A percentile compares a stretch with the other conserved stretches of the same genome.
These are phyloP conservation scores for Cadophora sp. DNA, from an alignment of 2,329 filamentous ascomycete species.

Conservation along the genomic window DNA sequence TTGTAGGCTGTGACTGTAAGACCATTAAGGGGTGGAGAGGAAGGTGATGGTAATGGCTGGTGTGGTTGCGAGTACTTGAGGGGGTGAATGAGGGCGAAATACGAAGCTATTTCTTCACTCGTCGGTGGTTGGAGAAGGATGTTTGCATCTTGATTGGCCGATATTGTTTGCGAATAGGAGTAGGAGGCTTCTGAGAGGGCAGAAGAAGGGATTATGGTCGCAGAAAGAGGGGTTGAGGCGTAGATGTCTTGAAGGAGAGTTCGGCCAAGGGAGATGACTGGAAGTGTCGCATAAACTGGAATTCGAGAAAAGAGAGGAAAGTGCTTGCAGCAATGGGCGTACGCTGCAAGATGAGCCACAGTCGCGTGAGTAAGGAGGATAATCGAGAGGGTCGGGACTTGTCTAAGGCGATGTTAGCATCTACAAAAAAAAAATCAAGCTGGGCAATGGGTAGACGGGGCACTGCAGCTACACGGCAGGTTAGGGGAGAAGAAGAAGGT, in stretches of 20 bases:
- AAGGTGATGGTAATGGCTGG: slow-evolving; percentile 84
- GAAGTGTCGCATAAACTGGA: slow-evolving; percentile 91
- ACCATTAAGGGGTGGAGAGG: slow-evolving; percentile 87
- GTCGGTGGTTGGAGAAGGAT: slow-evolving; percentile 74
- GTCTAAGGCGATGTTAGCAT: slow-evolving; percentile 58
- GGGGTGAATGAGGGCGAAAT: slow-evolving; percentile 89
- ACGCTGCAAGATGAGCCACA: slow-evolving; percentile 88
- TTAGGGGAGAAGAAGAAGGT: slow-evolving; percentile 28
- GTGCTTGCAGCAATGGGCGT: slow-evolving; percentile 96
- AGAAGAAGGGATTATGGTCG: slow-evolving; percentile 78
- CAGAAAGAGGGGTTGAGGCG: slow-evolving; percentile 84
- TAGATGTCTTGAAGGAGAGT: slow-evolving; percentile 93
- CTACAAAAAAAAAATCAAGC: not conserved
- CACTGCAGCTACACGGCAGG: slow-evolving; percentile 18
- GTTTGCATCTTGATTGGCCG: slow-evolving; percentile 56
- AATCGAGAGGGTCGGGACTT: slow-evolving; percentile 89
- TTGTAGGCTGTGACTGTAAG: slow-evolving; percentile 97
- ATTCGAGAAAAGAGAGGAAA: slow-evolving; percentile 91
- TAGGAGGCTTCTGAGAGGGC: slow-evolving; percentile 72
- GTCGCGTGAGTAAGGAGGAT: slow-evolving; percentile 96
- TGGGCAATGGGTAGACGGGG: slow-evolving; percentile 1
- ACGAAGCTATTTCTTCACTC: slow-evolving; percentile 86
- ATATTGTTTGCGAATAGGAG: slow-evolving; percentile 58
- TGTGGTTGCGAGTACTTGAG: slow-evolving; percentile 98
- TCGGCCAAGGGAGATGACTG: slow-evolving; percentile 90